Base-by-base conservation (phyloP, 2,329 filamentous ascomycete species). In the Endocalyx cinctus region DNA sequence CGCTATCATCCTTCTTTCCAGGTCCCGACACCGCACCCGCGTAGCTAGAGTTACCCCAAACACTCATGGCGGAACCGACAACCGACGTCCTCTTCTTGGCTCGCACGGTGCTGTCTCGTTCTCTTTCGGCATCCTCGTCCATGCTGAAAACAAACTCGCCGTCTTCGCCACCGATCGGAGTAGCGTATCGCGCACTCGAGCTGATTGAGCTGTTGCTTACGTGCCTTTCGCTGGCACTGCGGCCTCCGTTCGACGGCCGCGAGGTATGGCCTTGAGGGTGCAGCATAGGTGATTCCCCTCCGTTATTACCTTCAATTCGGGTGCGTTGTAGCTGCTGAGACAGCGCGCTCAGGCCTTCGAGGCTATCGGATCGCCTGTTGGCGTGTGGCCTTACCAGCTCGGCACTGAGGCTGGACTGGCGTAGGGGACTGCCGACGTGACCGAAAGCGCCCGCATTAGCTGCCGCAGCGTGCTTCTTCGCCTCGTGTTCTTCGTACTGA, bases 101-200 rank as follows among this genome's bases (percentile, higher is more conserved):
- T 26, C 64, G 60, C 35, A 62, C 58, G 13, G 63, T 60, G 10
- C 57, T 58, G 23, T 69, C 61, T 15, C 69, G 60, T n/a, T n/a
- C n/a, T n/a, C n/a, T n/a, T 19, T 78, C 74, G 15, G 74, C 72
- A 17, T 76, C 74, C 35, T 78, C 74, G 45, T 82, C 77, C 77
- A 82, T 81, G 49, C 64, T 74, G 52, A 82, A 82, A 11, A 82
- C 72, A 43, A 81, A 79, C 17, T 75, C 70, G 4, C 73, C 66
- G 35, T 81, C 75, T 46, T 82, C 77, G 50, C 81, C 77, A 38
- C 80, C 77, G 41, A 82, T 81, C 4, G 77, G 77, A 1, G 75
- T 80, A 2, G 77, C 77, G 51, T 79, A 79, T 12, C 77, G 64
- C 14, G 73, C 74, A 25, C 67, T 74, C 25, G 72, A 75, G 45